These are phyloP conservation scores for Lipomyces starkeyi DNA, from an alignment of 805 yeast genomes.

Conservation along the genomic window DNA sequence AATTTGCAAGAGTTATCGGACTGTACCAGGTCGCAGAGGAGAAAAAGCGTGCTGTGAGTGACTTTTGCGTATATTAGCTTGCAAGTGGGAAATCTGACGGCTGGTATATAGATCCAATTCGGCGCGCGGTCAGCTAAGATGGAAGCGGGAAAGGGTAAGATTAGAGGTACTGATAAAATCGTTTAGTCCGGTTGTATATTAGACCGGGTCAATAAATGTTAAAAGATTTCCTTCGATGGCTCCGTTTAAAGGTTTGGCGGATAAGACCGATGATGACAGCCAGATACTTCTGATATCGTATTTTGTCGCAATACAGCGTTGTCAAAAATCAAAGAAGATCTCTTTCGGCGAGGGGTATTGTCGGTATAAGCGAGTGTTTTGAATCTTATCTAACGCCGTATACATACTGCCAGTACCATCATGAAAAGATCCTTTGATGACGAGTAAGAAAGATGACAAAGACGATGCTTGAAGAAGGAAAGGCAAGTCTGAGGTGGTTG, in stretches of 20 bases:
- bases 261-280: slow-evolving; percentile 19
- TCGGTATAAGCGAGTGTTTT: slow-evolving; percentile 4
- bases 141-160: slow-evolving; percentile 76
- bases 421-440: background rate
- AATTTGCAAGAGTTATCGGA: slow-evolving; percentile 58
- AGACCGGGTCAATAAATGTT: background rate
- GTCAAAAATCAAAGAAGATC: background rate
- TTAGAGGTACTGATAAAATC: slow-evolving; percentile 72
- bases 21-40: slow-evolving; percentile 68
- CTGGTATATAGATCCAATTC: slow-evolving; percentile 67
- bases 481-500: slow-evolving; percentile 38
- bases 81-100: background rate
- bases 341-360: background rate
- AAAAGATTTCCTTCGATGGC: background rate
- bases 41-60: slow-evolving; percentile 72
- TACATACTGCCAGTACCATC: background rate
- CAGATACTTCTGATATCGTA: slow-evolving; percentile 34
- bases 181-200: background rate
- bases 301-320: background rate
- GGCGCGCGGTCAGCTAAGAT: slow-evolving; percentile 96
- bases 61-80: background rate
- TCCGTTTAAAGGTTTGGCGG: background rate
- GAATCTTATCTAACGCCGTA: slow-evolving; percentile 6
- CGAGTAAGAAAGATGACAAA: background rate
- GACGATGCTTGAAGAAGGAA: slow-evolving; percentile 28